Percentiles rank a stretch among this genome's conserved stretches.
These are phyloP conservation scores for Aphanocladium album DNA, from an alignment of 2,329 filamentous ascomycete genomes.

Conservation along the genomic window DNA sequence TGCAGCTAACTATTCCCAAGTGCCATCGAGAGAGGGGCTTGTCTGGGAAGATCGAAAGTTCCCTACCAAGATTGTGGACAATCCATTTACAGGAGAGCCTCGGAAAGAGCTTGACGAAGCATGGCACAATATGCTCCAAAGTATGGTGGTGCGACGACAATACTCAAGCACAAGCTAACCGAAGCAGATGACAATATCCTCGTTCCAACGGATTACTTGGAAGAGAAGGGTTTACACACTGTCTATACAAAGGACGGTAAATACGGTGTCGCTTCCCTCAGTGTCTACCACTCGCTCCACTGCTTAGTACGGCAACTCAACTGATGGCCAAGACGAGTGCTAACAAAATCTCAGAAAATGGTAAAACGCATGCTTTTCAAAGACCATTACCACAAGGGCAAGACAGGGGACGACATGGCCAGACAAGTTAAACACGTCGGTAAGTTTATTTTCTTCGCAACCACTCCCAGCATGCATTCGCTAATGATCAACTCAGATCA, in stretches of 20 bases:
- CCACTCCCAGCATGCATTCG: too few species aligned
- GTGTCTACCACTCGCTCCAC: background rate
- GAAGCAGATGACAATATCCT: background rate
- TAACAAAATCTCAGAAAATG: background rate
- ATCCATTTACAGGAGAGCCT: background rate
- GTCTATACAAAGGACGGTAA: background rate
- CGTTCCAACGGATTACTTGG: background rate
- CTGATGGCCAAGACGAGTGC: background rate
- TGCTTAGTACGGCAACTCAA: background rate
- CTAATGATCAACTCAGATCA: too few species aligned
- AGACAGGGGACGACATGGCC: background rate
- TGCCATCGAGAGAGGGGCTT: background rate
- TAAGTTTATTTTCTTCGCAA: too few species aligned
- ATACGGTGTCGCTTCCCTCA: background rate
- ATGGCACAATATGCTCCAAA: background rate
- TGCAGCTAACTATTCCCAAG: background rate
- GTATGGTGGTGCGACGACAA: background rate
- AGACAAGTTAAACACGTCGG: slow-evolving; percentile 2
- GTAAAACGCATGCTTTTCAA: slow-evolving; percentile 5
- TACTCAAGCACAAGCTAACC: background rate
- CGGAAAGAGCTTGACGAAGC: background rate
- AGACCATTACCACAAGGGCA: slow-evolving; percentile 1
- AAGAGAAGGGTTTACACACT: background rate
- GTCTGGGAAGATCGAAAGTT: background rate
- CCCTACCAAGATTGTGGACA: background rate